A percentile compares a stretch with the other conserved stretches of the same genome.
Conservation (phyloP, 441 rosid species). For the Corymbia calophylla region DNA sequence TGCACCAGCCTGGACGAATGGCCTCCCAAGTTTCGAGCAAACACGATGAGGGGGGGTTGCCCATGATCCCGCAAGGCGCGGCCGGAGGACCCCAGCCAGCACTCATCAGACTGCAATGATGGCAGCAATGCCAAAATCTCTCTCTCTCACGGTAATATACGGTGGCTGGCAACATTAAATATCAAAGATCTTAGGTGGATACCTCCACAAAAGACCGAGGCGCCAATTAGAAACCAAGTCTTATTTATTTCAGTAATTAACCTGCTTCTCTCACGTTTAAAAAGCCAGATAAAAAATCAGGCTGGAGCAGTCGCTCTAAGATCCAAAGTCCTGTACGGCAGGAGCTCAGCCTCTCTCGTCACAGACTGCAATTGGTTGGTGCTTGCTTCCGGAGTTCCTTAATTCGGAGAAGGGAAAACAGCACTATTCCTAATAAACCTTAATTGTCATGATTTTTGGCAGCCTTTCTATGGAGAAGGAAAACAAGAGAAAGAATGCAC, state of each 20-base stretch:
- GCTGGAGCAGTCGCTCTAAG: neutral
- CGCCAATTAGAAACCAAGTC: neutral
- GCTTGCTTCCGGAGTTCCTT: neutral
- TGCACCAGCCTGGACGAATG: fast-evolving
- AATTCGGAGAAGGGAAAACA: neutral
- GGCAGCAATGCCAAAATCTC: neutral
- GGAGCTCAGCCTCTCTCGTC: neutral
- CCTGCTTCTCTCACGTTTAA: neutral
- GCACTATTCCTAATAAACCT: neutral
- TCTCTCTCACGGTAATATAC: too few relatives aligned
- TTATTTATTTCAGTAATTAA: neutral
- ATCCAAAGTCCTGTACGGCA: neutral
- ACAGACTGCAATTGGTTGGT: neutral
- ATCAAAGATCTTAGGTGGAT: neutral
- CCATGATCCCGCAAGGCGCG: neutral
- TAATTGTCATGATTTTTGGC: neutral
- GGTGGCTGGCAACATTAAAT: neutral
- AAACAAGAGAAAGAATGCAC: neutral
- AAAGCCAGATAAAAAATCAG: neutral
- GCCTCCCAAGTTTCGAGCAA: neutral
- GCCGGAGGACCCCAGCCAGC: neutral
- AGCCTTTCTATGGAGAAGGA: neutral
- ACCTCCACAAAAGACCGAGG: neutral
- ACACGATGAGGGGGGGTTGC: neutral
- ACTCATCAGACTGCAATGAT: neutral